Conservation (phyloP, 805 yeast species). For the Schizosaccharomyces japonicus region DNA sequence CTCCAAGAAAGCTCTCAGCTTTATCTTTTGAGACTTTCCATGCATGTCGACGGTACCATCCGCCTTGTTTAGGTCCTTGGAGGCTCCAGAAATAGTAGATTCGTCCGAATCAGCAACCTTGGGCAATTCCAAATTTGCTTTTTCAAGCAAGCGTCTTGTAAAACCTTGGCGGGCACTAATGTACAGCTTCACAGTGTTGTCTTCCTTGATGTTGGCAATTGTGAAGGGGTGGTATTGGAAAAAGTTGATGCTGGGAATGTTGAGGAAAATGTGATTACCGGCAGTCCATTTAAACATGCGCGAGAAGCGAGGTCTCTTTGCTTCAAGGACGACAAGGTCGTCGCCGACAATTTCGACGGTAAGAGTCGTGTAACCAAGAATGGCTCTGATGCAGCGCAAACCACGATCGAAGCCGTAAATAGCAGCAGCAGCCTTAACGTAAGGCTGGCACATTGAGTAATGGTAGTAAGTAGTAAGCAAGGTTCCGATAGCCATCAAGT, state of each 20-base stretch:
- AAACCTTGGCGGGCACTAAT: neutral
- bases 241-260: conserved; percentile 9
- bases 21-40: neutral
- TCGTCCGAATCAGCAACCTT: neutral
- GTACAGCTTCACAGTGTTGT: conserved; percentile 10
- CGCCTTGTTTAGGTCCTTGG: neutral
- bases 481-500: neutral
- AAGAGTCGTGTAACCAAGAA: neutral
- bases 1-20: neutral
- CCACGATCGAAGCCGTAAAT: neutral
- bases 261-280: conserved; percentile 11
- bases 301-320: neutral
- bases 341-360: neutral
- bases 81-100: too few relatives aligned
- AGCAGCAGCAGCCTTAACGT: neutral
- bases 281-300: conserved; percentile 10
- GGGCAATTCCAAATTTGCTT: too few relatives aligned
- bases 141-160: neutral
- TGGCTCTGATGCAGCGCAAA: neutral
- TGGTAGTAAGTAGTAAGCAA: neutral
- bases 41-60: neutral
- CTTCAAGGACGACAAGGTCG: neutral
- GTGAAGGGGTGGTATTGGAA: conserved; percentile 16
- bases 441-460: neutral
- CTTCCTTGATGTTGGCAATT: conserved; percentile 19